These are phyloP conservation scores for Sugiyamaella grinbergsii DNA, from an alignment of 1,139 yeast species.

Conservation along the genomic window DNA sequence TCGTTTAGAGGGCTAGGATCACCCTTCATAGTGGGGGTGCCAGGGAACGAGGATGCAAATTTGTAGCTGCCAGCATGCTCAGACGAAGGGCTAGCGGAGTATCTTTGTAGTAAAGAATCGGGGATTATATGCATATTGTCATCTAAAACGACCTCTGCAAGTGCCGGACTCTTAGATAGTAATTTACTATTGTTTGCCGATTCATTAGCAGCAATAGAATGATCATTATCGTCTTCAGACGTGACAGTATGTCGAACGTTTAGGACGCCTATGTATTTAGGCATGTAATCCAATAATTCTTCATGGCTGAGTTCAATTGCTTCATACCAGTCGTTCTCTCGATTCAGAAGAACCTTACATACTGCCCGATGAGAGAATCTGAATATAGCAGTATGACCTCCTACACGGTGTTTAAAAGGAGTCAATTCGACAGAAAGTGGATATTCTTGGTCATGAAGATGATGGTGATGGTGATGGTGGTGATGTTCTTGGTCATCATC, in stretches of 20 bases:
- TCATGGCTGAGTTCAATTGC: slow-evolving; percentile 76
- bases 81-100: slow-evolving; percentile 60
- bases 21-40: slow-evolving; percentile 13
- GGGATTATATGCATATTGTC: slow-evolving; percentile 91
- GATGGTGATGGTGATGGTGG: slow-evolving; percentile 1
- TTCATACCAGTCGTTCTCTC: slow-evolving; percentile 92
- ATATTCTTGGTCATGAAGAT: slow-evolving; percentile 21
- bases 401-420: slow-evolving; percentile 90
- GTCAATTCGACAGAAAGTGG: slow-evolving; percentile 71
- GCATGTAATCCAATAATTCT: slow-evolving; percentile 81
- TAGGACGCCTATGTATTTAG: slow-evolving; percentile 87
- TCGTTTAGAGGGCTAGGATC: slow-evolving; percentile 14
- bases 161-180: slow-evolving; percentile 14
- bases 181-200: background rate
- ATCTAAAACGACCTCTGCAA: slow-evolving; percentile 71
- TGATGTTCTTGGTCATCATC: background rate
- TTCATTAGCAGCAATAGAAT: background rate
- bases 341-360: slow-evolving; percentile 88
- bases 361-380: slow-evolving; percentile 89
- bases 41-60: slow-evolving; percentile 21
- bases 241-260: slow-evolving; percentile 76
- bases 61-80: slow-evolving; percentile 23
- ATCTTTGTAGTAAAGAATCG: slow-evolving; percentile 66
- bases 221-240: slow-evolving; percentile 8
- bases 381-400: slow-evolving; percentile 97